These are phyloP conservation scores for Platanus orientalis DNA, from an alignment of 164 flowering plant genomes.

Conservation along the genomic window DNA sequence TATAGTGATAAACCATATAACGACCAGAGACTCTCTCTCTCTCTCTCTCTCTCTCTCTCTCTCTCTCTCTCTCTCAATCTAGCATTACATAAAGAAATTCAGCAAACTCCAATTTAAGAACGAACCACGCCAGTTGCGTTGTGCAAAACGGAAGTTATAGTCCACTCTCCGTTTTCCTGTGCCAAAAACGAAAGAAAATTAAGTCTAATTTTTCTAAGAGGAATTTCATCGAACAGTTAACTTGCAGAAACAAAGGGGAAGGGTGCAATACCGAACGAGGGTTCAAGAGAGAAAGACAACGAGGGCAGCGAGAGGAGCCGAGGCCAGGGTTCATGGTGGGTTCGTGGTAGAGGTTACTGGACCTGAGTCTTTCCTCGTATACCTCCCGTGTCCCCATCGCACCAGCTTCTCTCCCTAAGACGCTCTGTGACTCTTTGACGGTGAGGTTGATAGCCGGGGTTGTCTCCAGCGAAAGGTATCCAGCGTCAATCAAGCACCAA, in stretches of 20 bases:
- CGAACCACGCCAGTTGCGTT: constrained; percentile 78
- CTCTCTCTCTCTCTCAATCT: no score
- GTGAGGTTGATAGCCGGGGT: no score
- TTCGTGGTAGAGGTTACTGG: constrained; percentile 66
- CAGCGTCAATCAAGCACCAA: no score
- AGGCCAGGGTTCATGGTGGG: constrained; percentile 95
- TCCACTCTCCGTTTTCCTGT: constrained; percentile 69
- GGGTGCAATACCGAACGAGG: constrained; percentile 49
- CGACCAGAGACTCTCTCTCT: no score
- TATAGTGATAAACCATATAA: no score
- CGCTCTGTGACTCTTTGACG: no score
- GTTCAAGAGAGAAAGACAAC: constrained; percentile 76
- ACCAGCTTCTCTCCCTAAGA: neutral
- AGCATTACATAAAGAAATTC: no score
- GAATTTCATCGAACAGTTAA: constrained; percentile 13
- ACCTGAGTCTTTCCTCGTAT: constrained; percentile 72
- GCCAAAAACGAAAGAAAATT: constrained; percentile 3
- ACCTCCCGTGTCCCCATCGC: constrained; percentile 89
- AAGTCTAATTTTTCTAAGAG: neutral
- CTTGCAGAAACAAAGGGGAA: constrained; percentile 2
- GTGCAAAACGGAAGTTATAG: constrained; percentile 66
- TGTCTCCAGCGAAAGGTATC: no score
- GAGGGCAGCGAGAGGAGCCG: constrained; percentile 86
- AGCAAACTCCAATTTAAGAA: no score
- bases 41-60: no score